Conservation (phyloP, 768 basidiomycete genomes). For the Boletus pseudopeckii region DNA sequence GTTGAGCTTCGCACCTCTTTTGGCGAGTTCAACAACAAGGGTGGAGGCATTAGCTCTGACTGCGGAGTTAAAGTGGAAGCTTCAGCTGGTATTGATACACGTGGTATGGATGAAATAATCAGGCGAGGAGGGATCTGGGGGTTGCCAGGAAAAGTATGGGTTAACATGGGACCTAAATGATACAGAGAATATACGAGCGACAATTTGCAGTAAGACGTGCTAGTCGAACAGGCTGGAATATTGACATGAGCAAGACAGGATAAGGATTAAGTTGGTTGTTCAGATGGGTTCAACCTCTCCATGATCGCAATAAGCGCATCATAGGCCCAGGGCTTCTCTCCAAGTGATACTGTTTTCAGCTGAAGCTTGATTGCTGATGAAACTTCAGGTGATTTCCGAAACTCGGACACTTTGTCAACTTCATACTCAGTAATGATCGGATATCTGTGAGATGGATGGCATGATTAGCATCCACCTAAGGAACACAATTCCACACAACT, state of each 20-base stretch:
- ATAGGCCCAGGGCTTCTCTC: conserved; percentile 27
- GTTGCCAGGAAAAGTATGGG: conserved; percentile 64
- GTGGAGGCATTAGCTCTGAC: conserved; percentile 13
- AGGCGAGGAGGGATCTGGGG: conserved; percentile 71
- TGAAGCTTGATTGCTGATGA: conserved; percentile 20
- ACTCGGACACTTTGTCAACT: conserved; percentile 18
- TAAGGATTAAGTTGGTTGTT: conserved; percentile 1
- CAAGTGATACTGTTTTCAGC: conserved; percentile 19
- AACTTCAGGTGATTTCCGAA: conserved; percentile 23
- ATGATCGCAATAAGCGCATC: conserved; percentile 23
- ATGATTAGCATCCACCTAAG: background rate
- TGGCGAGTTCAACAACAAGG: conserved; percentile 39
- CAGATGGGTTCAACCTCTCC: conserved; percentile 18
- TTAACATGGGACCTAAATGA: conserved; percentile 13
- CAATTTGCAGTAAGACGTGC: background rate
- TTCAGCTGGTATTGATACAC: conserved; percentile 44
- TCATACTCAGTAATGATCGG: conserved; percentile 10
- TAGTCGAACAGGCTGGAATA: background rate
- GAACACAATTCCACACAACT: conserved; percentile 5
- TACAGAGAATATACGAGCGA: background rate
- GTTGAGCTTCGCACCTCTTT: conserved; percentile 63
- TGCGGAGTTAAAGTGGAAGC: conserved; percentile 26
- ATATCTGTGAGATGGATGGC: conserved; percentile 13
- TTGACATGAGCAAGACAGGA: background rate
- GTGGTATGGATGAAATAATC: conserved; percentile 64